A percentile compares a stretch with the other conserved stretches of the same genome.
Conservation (phyloP, 139 green algal genomes). For the Pleodorina starrii region DNA sequence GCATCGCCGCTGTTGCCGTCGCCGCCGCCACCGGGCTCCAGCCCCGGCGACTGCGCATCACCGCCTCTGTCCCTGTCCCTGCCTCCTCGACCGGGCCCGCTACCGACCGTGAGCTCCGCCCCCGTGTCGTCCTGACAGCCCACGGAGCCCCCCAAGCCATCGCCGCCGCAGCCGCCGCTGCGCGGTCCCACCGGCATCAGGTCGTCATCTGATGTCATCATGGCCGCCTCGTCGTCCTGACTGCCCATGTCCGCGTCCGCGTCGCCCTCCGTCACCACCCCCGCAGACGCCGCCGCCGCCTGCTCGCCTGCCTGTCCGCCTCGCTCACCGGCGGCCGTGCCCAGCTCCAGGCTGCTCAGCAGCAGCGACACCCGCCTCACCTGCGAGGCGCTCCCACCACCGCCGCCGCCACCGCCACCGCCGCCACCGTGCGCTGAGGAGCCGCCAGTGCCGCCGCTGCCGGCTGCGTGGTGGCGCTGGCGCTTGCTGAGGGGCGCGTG, state of each 20-base stretch:
- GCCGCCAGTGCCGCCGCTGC: neutral
- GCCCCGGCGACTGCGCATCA: too few relatives aligned
- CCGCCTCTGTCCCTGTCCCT: too few relatives aligned
- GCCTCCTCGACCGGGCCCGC: too few relatives aligned
- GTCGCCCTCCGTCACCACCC: neutral
- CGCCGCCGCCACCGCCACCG: neutral
- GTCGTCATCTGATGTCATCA: slow-evolving; percentile 15
- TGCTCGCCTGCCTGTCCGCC: neutral
- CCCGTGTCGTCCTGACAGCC: too few relatives aligned
- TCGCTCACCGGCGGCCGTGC: neutral
- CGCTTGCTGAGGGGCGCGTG: slow-evolving; percentile 23
- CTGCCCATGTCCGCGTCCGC: slow-evolving; percentile 4
- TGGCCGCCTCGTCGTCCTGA: neutral
- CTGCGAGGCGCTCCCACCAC: neutral
- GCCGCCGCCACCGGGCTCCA: too few relatives aligned
- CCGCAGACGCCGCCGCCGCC: neutral
- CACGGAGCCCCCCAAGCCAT: too few relatives aligned
- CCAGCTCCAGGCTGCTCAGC: slow-evolving; percentile 25
- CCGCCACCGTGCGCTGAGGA: neutral
- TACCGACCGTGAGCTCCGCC: too few relatives aligned
- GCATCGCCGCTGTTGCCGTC: too few relatives aligned
- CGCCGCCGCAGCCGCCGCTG: too few relatives aligned
- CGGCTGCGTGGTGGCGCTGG: neutral
- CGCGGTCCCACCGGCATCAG: too few relatives aligned
- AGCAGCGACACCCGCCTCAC: slow-evolving; percentile 22